These are phyloP conservation scores for Eleusine indica DNA, from an alignment of 176 grass and related monocot species.

Conservation along the genomic window DNA sequence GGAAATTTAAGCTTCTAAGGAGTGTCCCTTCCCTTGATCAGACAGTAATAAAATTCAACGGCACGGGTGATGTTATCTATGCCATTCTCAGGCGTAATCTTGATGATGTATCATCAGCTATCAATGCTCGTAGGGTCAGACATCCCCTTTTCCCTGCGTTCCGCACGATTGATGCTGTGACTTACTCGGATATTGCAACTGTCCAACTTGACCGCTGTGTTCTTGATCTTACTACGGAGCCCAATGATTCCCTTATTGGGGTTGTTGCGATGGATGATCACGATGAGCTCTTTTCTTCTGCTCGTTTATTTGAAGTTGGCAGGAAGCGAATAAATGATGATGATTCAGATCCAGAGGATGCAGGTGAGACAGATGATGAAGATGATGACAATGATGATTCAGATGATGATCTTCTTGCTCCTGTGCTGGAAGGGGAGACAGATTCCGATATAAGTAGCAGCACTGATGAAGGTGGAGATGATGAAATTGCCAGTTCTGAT, in stretches of 20 bases:
- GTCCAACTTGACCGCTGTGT: constrained; percentile 91
- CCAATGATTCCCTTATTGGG: constrained; percentile 81
- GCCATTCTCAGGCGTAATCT: constrained; percentile 88
- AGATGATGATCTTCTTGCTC: constrained; percentile 51
- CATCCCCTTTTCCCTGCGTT: constrained; percentile 91
- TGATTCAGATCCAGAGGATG: constrained; percentile 94
- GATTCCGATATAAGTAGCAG: constrained; percentile 71
- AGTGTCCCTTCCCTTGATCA: constrained; percentile 94
- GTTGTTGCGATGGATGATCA: constrained; percentile 90
- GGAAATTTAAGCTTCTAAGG: constrained; percentile 94
- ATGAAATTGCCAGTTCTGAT: constrained; percentile 61
- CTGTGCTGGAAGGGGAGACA: constrained; percentile 48
- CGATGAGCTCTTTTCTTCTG: constrained; percentile 86
- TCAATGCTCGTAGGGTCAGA: constrained; percentile 74
- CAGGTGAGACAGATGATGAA: constrained; percentile 67
- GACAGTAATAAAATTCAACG: constrained; percentile 94
- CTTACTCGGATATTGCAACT: constrained; percentile 86
- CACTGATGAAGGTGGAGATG: constrained; percentile 62
- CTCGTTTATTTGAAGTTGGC: constrained; percentile 86
- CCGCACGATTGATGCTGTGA: constrained; percentile 88
- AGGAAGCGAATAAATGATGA: constrained; percentile 87
- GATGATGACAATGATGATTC: constrained; percentile 81
- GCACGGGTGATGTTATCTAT: constrained; percentile 85
- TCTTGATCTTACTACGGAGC: constrained; percentile 82
- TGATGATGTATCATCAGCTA: constrained; percentile 76